Evolutionary conservation across 805 yeast species (phyloP).

Genomic region (Metschnikowia lochheadii): DNA sequence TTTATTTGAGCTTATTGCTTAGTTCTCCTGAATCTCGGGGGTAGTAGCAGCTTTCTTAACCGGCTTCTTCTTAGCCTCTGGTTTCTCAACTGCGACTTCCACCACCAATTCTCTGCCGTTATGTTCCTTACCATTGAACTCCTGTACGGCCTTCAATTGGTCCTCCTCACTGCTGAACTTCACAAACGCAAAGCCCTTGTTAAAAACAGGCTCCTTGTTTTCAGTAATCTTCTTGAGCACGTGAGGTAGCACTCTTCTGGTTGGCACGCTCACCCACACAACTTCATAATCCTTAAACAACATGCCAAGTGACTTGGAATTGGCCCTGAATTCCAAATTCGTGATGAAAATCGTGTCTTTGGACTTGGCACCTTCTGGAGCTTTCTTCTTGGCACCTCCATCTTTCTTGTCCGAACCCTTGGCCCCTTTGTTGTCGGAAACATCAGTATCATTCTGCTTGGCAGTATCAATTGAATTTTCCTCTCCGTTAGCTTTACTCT

Average conservation of each 20-base stretch:
- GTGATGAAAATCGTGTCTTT: conserved; percentile 58
- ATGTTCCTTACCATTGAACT: conserved; percentile 59
- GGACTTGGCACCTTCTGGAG: conserved; percentile 52
- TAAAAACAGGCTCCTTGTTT: conserved; percentile 38
- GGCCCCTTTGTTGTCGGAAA: conserved; percentile 1
- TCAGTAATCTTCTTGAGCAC: conserved; percentile 43
- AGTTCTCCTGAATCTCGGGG: background rate
- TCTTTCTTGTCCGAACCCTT: background rate
- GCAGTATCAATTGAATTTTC: background rate
- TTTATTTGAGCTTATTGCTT: background rate
- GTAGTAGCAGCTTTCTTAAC: background rate
- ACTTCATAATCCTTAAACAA: conserved; percentile 49
- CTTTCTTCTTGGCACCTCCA: conserved; percentile 6
- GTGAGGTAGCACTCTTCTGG: conserved; percentile 42
- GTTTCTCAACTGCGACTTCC: conserved; percentile 68
- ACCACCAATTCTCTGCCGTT: conserved; percentile 65
- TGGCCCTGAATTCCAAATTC: conserved; percentile 51
- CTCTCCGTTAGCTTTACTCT: conserved; percentile 7
- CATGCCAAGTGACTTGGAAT: conserved; percentile 42
- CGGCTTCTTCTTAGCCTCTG: background rate
- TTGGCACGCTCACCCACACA: conserved; percentile 57
- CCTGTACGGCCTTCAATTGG: conserved; percentile 68
- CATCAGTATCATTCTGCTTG: background rate
- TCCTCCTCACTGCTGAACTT: conserved; percentile 55
- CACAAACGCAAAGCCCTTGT: conserved; percentile 65